Evolutionary conservation across 202 grass and related monocot species (phyloP), one percentile per base, ranked within the genome.

Genomic region (Digitaria exilis): DNA sequence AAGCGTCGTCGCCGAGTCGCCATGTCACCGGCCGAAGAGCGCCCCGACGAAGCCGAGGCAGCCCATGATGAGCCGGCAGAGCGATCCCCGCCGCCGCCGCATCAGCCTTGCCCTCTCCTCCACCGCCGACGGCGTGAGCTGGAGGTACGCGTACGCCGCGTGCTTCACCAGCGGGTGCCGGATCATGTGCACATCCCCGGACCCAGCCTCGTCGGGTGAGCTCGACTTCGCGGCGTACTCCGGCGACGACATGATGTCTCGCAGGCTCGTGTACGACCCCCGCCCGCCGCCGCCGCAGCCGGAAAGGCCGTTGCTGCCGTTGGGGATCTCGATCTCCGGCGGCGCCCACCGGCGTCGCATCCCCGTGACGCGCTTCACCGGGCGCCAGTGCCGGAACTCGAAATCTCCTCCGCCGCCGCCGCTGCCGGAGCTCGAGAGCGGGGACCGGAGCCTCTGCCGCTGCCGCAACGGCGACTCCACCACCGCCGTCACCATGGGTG

Each of bases 81-180:
- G 42, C 26, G 69, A 37, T 5, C 81, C 57, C 3, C 56, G 65
- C 42, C 75, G 18, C n/a, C 55, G 62, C 2, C 41, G 21, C 14
- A n/a, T n/a, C n/a, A 78, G 19, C 0, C 42, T 28, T 5, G 54
- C 6, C 43, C 29, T 48, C 41, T 44, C 79, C 18, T 78, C 90
- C 50, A 26, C 4, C 5, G 80, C 76, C 0, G 89, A 93, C 50
- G 91, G 87, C 65, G 89, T 95, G 9, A 92, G 87, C 69, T 98
- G 90, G 43, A 98, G 89, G 90, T 98, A 98, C 45, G 89, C 77
- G 84, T 98, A 92, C 50, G 96, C 96, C 21, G 93, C 96, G 65
- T 95, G 90, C 88, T 93, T 98, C 49, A 98, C 92, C 67, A 98
- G 89, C 28, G 86, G 92, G 85, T 95, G 88, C 15, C 80, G 92